phyloP scores from a whole-genome alignment of 2,329 filamentous ascomycete genomes.

The Simplicillium sp. region DNA sequence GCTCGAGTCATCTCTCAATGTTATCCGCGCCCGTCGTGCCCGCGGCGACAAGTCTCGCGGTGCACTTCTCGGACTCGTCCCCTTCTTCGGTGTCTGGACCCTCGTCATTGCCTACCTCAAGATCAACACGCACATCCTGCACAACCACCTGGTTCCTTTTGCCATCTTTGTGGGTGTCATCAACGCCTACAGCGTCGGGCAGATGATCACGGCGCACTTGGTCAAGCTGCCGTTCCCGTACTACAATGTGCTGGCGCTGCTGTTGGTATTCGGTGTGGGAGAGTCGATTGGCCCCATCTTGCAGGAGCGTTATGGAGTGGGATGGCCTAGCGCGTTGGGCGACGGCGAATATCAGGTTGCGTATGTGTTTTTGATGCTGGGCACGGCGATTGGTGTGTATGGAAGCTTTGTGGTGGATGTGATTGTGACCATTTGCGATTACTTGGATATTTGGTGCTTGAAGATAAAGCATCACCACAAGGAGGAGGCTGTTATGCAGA shows the following conservation, averaged over 20 bases:
- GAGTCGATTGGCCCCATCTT: constrained; percentile 70
- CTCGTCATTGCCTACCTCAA: constrained; percentile 71
- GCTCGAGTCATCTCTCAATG: constrained; percentile 67
- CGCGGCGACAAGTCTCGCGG: constrained; percentile 63
- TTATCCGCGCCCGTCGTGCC: constrained; percentile 69
- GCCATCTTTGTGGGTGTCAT: constrained; percentile 78
- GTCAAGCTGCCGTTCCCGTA: constrained; percentile 84
- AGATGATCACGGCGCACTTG: constrained; percentile 92
- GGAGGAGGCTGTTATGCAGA: constrained; percentile 19
- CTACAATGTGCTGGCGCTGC: constrained; percentile 74
- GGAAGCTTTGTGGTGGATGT: constrained; percentile 96
- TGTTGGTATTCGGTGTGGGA: constrained; percentile 66
- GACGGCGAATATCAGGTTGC: constrained; percentile 78
- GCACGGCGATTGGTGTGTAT: constrained; percentile 81
- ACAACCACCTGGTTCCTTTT: constrained; percentile 81
- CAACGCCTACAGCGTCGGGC: constrained; percentile 90
- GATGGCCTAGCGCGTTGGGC: constrained; percentile 70
- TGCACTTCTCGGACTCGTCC: constrained; percentile 73
- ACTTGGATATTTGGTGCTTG: constrained; percentile 95
- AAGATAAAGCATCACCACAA: constrained; percentile 80
- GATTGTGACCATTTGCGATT: constrained; percentile 95
- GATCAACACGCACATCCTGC: constrained; percentile 75
- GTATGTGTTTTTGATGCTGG: constrained; percentile 82
- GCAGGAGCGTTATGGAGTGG: constrained; percentile 48
- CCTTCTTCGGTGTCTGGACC: constrained; percentile 70